Evolutionary conservation across 495 filamentous ascomycete genomes (phyloP).

Genomic region (Terfezia boudieri): DNA sequence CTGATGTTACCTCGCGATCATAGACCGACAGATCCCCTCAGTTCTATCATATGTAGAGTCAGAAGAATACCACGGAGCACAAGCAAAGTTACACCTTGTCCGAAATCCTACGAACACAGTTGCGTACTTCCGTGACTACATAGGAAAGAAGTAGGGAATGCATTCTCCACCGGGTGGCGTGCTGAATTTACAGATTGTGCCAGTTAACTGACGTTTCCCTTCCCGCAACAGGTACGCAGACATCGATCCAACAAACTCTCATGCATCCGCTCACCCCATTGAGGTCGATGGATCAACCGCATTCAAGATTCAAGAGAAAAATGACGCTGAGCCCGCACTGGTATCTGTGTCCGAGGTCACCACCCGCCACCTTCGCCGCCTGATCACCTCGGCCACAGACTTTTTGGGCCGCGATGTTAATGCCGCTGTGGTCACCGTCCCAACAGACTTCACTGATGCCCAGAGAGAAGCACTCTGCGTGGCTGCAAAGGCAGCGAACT

Average conservation of each 20-base stretch:
- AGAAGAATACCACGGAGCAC: slow-evolving; percentile 88
- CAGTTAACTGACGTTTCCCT: slow-evolving; percentile 2
- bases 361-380: slow-evolving; percentile 62
- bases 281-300: slow-evolving; percentile 49
- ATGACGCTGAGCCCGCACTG: slow-evolving; percentile 40
- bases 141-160: slow-evolving; percentile 58
- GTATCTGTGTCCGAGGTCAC: slow-evolving; percentile 68
- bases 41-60: slow-evolving; percentile 84
- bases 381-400: slow-evolving; percentile 66
- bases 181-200: not conserved
- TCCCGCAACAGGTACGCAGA: slow-evolving; percentile 1
- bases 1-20: not conserved
- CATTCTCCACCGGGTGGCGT: not conserved
- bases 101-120: slow-evolving; percentile 83
- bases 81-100: slow-evolving; percentile 79
- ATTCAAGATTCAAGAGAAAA: slow-evolving; percentile 64
- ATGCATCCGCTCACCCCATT: slow-evolving; percentile 75
- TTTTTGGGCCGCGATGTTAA: slow-evolving; percentile 82
- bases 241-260: slow-evolving; percentile 87
- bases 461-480: slow-evolving; percentile 60
- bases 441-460: slow-evolving; percentile 73
- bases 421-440: slow-evolving; percentile 77
- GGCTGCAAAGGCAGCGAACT: slow-evolving; percentile 55
- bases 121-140: slow-evolving; percentile 84
- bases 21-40: slow-evolving; percentile 91